These are phyloP conservation scores for Gymnopilus dilepis DNA, from an alignment of 768 basidiomycete genomes.

Conservation along the genomic window DNA sequence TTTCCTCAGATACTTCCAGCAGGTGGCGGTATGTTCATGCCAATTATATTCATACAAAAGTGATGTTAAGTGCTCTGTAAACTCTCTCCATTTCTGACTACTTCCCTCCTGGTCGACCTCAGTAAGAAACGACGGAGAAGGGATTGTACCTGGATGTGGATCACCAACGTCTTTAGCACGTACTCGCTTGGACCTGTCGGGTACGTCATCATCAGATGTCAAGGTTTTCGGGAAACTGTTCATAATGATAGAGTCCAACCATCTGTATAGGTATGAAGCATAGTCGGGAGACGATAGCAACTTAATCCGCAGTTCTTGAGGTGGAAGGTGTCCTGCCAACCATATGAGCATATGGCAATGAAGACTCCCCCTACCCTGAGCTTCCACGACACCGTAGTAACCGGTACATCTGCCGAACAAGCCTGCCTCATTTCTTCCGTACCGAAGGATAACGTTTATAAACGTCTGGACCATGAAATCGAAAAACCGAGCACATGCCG, in stretches of 20 bases:
- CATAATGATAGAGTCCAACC: conserved; percentile 17
- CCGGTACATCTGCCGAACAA: conserved; percentile 16
- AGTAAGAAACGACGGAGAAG: neutral
- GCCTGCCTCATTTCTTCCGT: conserved; percentile 6
- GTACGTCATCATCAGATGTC: neutral
- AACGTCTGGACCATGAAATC: conserved; percentile 23
- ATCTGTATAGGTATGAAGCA: neutral
- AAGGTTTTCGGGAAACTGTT: neutral
- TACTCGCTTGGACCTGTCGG: neutral
- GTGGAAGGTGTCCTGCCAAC: conserved; percentile 17
- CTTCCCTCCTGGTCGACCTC: neutral
- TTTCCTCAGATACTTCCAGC: conserved; percentile 20
- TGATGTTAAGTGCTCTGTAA: neutral
- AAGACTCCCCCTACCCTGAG: conserved; percentile 17
- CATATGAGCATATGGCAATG: conserved; percentile 23
- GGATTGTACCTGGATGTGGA: conserved; percentile 13
- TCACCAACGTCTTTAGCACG: neutral
- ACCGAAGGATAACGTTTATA: conserved; percentile 22
- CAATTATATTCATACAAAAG: conserved; percentile 20
- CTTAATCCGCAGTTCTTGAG: conserved; percentile 1
- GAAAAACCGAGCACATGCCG: conserved; percentile 30
- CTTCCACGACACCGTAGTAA: conserved; percentile 22
- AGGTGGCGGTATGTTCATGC: conserved; percentile 17
- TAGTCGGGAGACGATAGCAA: conserved; percentile 6
- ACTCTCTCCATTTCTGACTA: conserved; percentile 1